Base-by-base conservation (phyloP, 164 flowering plant genomes). In the Akebia trifoliata region DNA sequence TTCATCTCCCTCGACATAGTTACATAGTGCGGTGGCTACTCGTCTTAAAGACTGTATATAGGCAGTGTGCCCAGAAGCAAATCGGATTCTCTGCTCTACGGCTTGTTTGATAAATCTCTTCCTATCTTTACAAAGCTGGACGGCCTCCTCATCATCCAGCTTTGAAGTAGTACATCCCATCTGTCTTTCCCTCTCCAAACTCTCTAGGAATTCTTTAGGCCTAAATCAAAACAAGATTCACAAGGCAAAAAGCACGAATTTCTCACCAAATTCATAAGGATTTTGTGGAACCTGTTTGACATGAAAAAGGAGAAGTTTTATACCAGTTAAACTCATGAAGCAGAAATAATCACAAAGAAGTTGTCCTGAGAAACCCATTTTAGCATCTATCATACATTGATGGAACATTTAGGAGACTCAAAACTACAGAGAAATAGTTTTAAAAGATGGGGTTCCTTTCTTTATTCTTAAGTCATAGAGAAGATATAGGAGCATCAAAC, bases 131-230 rank as follows among this genome's bases (percentile, higher is more conserved):
- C 99, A 93, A 20, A 93, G 83, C 73, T 81, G 83, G 24, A 90
- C 93, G 28, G 83, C 89, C 64, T 90, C 99, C 60, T 86, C 96
- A 60, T 90, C 85, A 44, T 90, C 95, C 57, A 93, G 54, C 70
- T 81, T 93, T 9, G 99, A 93, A 40, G 82, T 53, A 54, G 96
- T 79, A 75, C 99, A 93, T 78, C 99, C 99, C 99, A 93, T 93
- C 73, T 65, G 40, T 10, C 17, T 45, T 47, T 50, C 8, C 26
- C 28, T 58, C 20, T 32, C 0, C 21, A 30, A 39, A 58, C 8
- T 3, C 32, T 50, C 26, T 73, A 74, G 4, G 81, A 76, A 47
- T 65, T 71, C 54, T 68, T 69, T 58, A 81, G 63, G 32, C 83
- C 63, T 14, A 60, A 70, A 64, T 74, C 74, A 30, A 79, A 74